These are phyloP conservation scores for Clitoria ternatea DNA, from an alignment of 306 rosid species.

Conservation along the genomic window DNA sequence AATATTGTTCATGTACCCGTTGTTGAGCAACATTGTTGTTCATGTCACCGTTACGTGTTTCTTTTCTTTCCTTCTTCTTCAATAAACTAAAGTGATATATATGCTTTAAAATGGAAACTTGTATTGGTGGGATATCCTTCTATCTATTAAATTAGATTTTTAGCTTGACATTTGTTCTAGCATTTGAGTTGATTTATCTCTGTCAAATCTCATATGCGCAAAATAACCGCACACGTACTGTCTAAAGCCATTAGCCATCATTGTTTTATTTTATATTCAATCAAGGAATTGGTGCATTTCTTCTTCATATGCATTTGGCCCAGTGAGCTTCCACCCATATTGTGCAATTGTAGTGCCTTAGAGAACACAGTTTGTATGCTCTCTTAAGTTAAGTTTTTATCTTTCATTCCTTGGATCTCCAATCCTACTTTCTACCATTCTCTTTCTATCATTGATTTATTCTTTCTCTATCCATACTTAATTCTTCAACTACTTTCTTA, in stretches of 20 bases:
- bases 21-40: no score
- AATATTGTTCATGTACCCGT: no score
- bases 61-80: no score
- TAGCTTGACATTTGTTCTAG: no score
- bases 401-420: constrained; percentile 63
- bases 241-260: constrained; percentile 24
- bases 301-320: constrained; percentile 12
- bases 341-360: constrained; percentile 14
- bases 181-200: no score
- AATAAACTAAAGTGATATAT: no score
- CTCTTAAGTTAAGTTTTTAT: constrained; percentile 38
- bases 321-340: no score
- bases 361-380: background rate
- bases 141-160: no score
- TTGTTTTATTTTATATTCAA: constrained; percentile 7
- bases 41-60: no score
- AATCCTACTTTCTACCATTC: constrained; percentile 31
- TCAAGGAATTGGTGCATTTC: constrained; percentile 1
- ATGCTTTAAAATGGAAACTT: no score
- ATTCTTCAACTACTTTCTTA: constrained; percentile 37
- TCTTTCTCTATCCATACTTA: constrained; percentile 21
- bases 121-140: no score
- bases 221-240: constrained; percentile 42
- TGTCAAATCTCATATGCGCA: no score
- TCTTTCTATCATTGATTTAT: constrained; percentile 42